Evolutionary conservation across 768 basidiomycete genomes (phyloP).

Genomic region (Panellus pusillus): DNA sequence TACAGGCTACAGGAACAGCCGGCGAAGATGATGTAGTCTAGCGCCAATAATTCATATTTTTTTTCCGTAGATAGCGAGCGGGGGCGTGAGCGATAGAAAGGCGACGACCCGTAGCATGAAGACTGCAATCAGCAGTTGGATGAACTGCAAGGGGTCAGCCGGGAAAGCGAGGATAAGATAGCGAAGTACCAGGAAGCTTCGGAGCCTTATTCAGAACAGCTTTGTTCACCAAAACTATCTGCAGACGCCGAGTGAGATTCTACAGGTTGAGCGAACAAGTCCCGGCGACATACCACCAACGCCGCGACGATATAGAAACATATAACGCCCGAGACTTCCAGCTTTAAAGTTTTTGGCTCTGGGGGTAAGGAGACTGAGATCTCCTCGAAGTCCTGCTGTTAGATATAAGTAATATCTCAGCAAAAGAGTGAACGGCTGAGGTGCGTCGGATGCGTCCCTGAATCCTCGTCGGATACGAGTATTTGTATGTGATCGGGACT

Average conservation of each 20-base stretch:
- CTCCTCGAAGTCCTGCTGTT: no score
- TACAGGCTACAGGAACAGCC: no score
- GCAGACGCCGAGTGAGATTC: no score
- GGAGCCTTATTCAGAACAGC: slow-evolving; percentile 48
- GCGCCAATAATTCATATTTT: slow-evolving; percentile 40
- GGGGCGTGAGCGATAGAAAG: slow-evolving; percentile 23
- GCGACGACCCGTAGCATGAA: slow-evolving; percentile 43
- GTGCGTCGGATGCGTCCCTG: no score
- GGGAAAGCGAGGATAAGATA: not conserved
- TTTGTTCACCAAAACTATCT: slow-evolving; percentile 39
- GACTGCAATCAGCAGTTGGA: slow-evolving; percentile 48
- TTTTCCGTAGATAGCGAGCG: not conserved
- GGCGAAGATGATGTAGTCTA: no score
- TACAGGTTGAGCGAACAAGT: no score
- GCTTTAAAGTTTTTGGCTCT: not conserved
- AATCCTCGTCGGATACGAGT: no score
- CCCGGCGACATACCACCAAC: slow-evolving; percentile 40
- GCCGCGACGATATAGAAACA: slow-evolving; percentile 56
- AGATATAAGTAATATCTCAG: no score
- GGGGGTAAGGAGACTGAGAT: no score
- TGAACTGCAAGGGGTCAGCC: slow-evolving; percentile 22
- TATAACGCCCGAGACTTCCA: slow-evolving; percentile 48
- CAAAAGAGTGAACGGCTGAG: no score
- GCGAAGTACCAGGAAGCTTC: slow-evolving; percentile 37
- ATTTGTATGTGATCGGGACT: no score